phyloP scores from a whole-genome alignment of 345 rosid genomes.

The Citrus mangshanensis region DNA sequence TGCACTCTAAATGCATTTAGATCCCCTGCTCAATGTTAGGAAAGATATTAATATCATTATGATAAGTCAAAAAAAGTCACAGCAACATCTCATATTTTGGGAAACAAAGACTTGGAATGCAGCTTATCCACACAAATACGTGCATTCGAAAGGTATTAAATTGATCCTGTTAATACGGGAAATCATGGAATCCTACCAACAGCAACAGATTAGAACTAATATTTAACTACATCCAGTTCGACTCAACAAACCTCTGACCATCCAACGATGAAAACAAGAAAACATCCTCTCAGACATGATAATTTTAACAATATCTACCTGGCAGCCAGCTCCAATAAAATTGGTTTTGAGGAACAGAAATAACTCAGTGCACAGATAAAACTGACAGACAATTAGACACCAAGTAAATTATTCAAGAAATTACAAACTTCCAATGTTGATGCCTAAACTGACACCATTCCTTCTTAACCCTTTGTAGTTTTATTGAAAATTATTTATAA shows the following conservation, averaged over 20 bases:
- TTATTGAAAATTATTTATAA: background rate
- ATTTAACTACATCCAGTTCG: background rate
- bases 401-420: background rate
- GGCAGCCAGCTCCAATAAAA: background rate
- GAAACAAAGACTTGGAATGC: background rate
- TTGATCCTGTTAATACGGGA: background rate
- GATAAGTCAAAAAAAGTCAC: background rate
- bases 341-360: background rate
- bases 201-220: background rate
- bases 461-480: background rate
- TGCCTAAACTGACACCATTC: background rate
- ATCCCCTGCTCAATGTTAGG: constrained; percentile 29
- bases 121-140: background rate
- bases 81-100: background rate
- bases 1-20: constrained; percentile 32
- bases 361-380: too few species aligned
- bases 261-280: background rate
- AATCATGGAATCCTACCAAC: constrained; percentile 2
- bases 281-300: background rate
- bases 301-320: background rate
- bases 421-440: background rate
- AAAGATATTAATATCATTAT: background rate
- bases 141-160: background rate
- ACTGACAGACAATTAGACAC: background rate
- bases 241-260: too few species aligned